Evolutionary conservation across 2,329 filamentous ascomycete genomes (phyloP).

Genomic region (Coleophoma cylindrospora): DNA sequence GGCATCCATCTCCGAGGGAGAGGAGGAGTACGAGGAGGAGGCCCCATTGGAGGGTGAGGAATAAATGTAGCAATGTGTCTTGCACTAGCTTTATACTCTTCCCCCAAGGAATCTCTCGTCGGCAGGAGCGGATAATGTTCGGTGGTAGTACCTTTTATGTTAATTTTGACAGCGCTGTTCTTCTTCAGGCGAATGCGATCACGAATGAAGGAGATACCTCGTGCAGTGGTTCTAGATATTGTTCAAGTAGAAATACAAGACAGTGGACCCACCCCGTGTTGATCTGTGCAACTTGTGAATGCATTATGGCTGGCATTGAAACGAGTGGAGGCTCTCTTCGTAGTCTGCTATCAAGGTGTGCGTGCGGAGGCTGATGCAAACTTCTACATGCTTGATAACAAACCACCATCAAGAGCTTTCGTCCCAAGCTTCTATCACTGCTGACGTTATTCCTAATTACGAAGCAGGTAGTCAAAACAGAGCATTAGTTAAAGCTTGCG

Average conservation of each 20-base stretch:
- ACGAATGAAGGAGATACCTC: constrained; percentile 17
- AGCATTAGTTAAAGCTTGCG: no score
- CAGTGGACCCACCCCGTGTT: constrained; percentile 10
- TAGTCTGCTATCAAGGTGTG: no score
- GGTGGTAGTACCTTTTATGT: constrained; percentile 14
- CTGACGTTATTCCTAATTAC: no score
- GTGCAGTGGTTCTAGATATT: constrained; percentile 14
- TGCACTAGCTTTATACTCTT: constrained; percentile 11
- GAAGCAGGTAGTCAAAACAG: no score
- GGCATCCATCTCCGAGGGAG: constrained; percentile 92
- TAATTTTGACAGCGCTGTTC: constrained; percentile 20
- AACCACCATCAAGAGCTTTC: no score
- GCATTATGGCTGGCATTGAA: no score
- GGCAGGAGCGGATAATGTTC: constrained; percentile 19
- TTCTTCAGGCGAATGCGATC: constrained; percentile 10
- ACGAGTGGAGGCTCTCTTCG: no score
- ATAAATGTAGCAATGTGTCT: constrained; percentile 18
- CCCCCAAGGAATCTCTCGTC: constrained; percentile 2
- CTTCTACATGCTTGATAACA: no score
- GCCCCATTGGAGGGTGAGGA: constrained; percentile 66
- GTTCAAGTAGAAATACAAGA: constrained; percentile 22
- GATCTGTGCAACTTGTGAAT: no score
- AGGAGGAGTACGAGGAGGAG: constrained; percentile 88
- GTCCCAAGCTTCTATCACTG: no score
- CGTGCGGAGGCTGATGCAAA: no score